phyloP scores from a whole-genome alignment of 2,329 filamentous ascomycete species.

The Amauroascus niger region DNA sequence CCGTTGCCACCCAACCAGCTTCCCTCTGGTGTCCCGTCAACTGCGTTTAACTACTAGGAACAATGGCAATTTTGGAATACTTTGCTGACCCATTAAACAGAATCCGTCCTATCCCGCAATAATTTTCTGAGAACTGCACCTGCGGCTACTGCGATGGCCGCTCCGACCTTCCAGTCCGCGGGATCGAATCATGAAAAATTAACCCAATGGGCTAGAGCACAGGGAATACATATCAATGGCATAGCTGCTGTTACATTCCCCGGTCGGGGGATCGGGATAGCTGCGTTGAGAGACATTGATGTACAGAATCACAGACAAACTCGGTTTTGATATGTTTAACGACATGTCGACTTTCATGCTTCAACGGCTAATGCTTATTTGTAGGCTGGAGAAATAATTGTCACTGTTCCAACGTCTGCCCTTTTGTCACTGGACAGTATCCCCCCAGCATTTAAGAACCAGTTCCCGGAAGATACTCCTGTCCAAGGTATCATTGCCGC shows the following conservation, averaged over 20 bases:
- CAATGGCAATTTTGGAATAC: neutral
- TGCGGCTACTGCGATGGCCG: neutral
- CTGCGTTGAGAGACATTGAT: slow-evolving; percentile 57
- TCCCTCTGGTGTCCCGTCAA: no score
- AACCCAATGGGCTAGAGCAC: slow-evolving; percentile 55
- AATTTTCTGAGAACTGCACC: neutral
- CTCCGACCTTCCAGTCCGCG: slow-evolving; percentile 10
- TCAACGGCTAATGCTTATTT: slow-evolving; percentile 10
- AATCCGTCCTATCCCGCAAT: neutral
- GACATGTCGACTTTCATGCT: no score
- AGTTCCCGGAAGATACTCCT: slow-evolving; percentile 47
- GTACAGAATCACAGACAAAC: slow-evolving; percentile 39
- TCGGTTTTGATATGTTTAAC: no score
- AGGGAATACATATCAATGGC: slow-evolving; percentile 58
- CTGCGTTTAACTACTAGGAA: neutral
- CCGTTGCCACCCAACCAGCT: no score
- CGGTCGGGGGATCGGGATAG: slow-evolving; percentile 66
- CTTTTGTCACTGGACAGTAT: slow-evolving; percentile 58
- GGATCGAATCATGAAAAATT: slow-evolving; percentile 44
- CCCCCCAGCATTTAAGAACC: slow-evolving; percentile 43
- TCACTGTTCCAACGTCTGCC: slow-evolving; percentile 54
- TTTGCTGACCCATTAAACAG: neutral
- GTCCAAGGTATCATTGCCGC: slow-evolving; percentile 66
- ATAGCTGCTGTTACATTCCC: slow-evolving; percentile 58
- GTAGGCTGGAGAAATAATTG: slow-evolving; percentile 51